Percentiles rank a stretch among this genome's conserved stretches.
phyloP scores from a whole-genome alignment of 2,329 filamentous ascomycete genomes.

The Xylariaceae sp. region DNA sequence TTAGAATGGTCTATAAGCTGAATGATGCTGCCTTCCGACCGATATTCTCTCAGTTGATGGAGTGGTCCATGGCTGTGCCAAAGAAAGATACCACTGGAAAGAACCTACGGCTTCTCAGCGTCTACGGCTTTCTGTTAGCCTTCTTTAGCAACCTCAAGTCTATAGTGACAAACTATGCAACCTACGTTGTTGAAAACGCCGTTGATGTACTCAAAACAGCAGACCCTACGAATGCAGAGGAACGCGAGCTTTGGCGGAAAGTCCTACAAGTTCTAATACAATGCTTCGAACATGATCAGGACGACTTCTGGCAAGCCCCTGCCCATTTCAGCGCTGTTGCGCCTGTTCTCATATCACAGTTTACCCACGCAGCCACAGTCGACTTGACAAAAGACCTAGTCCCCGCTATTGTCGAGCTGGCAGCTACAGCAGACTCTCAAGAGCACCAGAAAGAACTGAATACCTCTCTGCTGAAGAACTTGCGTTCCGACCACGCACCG shows the following conservation, averaged over 20 bases:
- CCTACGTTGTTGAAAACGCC: constrained; percentile 80
- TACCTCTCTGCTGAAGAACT: constrained; percentile 74
- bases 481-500: constrained; percentile 74
- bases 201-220: constrained; percentile 64
- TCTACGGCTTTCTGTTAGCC: constrained; percentile 79
- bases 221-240: constrained; percentile 55
- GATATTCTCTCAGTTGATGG: constrained; percentile 84
- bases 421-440: constrained; percentile 79
- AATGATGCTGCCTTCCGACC: constrained; percentile 94
- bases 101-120: constrained; percentile 70
- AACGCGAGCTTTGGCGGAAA: constrained; percentile 69
- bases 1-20: constrained; percentile 95
- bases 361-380: constrained; percentile 54
- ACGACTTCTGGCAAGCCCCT: constrained; percentile 95
- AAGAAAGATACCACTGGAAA: constrained; percentile 67
- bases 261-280: constrained; percentile 75
- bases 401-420: constrained; percentile 80
- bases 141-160: constrained; percentile 91
- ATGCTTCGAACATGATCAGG: constrained; percentile 87
- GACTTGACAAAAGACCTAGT: constrained; percentile 63
- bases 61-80: constrained; percentile 73
- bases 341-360: constrained; percentile 72
- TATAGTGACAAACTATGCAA: constrained; percentile 90
- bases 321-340: constrained; percentile 81
- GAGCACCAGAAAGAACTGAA: constrained; percentile 94